Percentiles rank a stretch among this genome's conserved stretches.
These are phyloP conservation scores for Oidiodendron maius DNA, from an alignment of 495 filamentous ascomycete genomes.

Conservation along the genomic window DNA sequence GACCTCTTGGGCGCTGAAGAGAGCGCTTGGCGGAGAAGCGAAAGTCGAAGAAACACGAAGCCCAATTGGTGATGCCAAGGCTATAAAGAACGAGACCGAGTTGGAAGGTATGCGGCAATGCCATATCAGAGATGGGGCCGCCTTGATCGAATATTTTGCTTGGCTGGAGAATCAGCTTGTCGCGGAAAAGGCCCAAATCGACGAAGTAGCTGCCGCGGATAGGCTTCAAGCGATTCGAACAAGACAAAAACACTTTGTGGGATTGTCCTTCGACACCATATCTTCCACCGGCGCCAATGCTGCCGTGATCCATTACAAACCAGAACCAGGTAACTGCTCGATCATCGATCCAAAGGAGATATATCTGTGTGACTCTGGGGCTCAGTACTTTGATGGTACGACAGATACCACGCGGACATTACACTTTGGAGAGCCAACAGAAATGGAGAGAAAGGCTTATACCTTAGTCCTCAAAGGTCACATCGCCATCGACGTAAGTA, in stretches of 20 bases:
- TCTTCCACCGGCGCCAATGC: slow-evolving; percentile 94
- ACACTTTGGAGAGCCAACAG: slow-evolving; percentile 83
- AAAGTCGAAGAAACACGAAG: slow-evolving; percentile 83
- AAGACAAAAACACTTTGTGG: slow-evolving; percentile 78
- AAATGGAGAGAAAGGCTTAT: slow-evolving; percentile 84
- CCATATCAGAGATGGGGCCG: slow-evolving; percentile 91
- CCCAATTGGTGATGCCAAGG: slow-evolving; percentile 88
- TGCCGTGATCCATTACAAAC: slow-evolving; percentile 96
- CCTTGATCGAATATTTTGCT: slow-evolving; percentile 87
- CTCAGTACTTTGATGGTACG: slow-evolving; percentile 91
- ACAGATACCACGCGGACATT: slow-evolving; percentile 94
- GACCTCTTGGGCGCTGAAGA: slow-evolving; percentile 88
- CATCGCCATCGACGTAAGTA: slow-evolving; percentile 77
- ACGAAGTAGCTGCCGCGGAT: slow-evolving; percentile 88
- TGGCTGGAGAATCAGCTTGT: slow-evolving; percentile 90
- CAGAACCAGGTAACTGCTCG: slow-evolving; percentile 75
- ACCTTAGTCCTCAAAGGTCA: slow-evolving; percentile 96
- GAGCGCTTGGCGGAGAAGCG: slow-evolving; percentile 82
- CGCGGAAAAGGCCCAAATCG: slow-evolving; percentile 63
- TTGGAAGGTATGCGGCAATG: slow-evolving; percentile 89
- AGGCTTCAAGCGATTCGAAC: slow-evolving; percentile 80
- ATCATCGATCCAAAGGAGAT: slow-evolving; percentile 80
- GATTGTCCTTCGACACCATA: slow-evolving; percentile 92
- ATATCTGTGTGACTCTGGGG: slow-evolving; percentile 96
- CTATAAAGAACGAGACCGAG: slow-evolving; percentile 93